A percentile compares a stretch with the other conserved stretches of the same genome.
Evolutionary conservation across 768 basidiomycete species (phyloP).

Genomic region (Aureoboletus auriporus): DNA sequence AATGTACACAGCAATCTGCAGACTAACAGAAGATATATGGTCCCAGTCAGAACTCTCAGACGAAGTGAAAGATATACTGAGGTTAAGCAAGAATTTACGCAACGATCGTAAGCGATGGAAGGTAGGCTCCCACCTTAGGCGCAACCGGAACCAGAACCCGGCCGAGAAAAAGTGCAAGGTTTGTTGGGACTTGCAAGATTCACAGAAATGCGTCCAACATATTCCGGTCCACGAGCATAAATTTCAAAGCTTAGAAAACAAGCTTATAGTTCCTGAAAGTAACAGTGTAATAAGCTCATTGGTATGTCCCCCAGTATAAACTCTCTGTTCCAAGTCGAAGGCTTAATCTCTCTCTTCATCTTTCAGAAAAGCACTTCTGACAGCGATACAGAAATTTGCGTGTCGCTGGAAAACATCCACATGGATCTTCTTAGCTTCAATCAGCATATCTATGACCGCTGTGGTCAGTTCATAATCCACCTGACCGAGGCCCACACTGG

Average conservation of each 20-base stretch:
- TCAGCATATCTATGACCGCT: neutral
- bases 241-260: neutral
- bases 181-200: neutral
- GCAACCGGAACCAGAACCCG: neutral
- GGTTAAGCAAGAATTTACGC: neutral
- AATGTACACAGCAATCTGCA: neutral
- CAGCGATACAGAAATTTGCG: neutral
- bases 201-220: neutral
- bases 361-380: neutral
- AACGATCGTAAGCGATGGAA: neutral
- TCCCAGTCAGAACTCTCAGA: neutral
- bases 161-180: neutral
- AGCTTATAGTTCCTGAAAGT: neutral
- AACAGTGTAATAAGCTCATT: no score
- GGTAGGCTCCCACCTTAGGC: neutral
- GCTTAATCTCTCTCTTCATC: no score
- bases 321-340: no score
- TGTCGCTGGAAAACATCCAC: rapidly evolving
- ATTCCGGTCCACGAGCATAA: neutral
- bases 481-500: neutral
- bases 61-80: neutral
- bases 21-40: neutral
- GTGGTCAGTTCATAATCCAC: neutral
- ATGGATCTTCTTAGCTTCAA: rapidly evolving
- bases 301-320: neutral